Evolutionary conservation across 495 filamentous ascomycete species (phyloP).

Genomic region (Aspergillus wentii): DNA sequence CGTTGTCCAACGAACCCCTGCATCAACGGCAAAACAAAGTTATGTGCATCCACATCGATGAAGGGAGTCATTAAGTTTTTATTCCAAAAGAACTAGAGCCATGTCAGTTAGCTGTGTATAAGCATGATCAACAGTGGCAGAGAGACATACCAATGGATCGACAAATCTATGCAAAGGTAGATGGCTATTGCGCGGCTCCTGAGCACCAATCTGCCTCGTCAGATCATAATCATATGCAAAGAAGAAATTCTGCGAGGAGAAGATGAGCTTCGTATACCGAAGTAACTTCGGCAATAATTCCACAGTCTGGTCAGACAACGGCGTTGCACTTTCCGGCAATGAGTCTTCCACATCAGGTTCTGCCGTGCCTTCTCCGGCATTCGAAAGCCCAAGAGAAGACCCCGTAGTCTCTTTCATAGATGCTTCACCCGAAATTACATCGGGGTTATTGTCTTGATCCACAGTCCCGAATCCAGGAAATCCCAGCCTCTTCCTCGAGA

Average conservation of each 20-base stretch:
- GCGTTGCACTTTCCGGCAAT: constrained; percentile 25
- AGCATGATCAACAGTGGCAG: background rate
- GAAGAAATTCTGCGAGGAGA: constrained; percentile 80
- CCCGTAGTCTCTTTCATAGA: constrained; percentile 6
- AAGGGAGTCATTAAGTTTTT: constrained; percentile 68
- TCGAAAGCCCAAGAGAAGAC: constrained; percentile 2
- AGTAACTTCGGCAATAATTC: constrained; percentile 79
- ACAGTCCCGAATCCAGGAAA: constrained; percentile 29
- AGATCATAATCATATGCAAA: constrained; percentile 92
- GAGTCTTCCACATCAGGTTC: constrained; percentile 19
- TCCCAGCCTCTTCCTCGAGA: constrained; percentile 76
- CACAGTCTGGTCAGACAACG: constrained; percentile 22
- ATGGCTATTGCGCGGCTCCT: constrained; percentile 31
- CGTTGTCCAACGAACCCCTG: constrained; percentile 93
- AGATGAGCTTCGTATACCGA: constrained; percentile 72
- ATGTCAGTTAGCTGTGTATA: constrained; percentile 14
- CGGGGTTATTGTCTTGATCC: constrained; percentile 17
- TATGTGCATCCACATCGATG: constrained; percentile 55
- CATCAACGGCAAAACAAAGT: constrained; percentile 75
- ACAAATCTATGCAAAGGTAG: constrained; percentile 64
- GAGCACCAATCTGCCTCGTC: constrained; percentile 57
- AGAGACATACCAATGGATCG: constrained; percentile 59
- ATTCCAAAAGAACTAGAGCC: constrained; percentile 83
- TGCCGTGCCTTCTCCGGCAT: constrained; percentile 8
- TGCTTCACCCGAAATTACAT: constrained; percentile 17